Evolutionary conservation across 305 asterid genomes (phyloP).

Genomic region (Fraxinus baroniana): DNA sequence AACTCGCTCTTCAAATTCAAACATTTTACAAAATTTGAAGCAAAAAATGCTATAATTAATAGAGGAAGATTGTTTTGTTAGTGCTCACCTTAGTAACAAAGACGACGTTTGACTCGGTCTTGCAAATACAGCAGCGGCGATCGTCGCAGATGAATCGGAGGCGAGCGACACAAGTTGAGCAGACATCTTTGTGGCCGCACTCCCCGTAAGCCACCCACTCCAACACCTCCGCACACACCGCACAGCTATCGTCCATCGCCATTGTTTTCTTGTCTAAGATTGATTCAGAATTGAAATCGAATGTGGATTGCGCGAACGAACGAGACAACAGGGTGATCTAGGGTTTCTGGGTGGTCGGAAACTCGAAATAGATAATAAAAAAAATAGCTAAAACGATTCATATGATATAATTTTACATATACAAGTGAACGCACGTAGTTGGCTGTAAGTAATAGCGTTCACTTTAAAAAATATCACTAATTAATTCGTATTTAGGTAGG

Average conservation of each 20-base stretch:
- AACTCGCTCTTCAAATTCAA: slow-evolving; percentile 6
- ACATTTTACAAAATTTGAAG: neutral
- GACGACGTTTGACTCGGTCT: slow-evolving; percentile 62
- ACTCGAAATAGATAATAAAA: neutral
- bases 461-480: no score
- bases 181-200: slow-evolving; percentile 96
- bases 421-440: no score
- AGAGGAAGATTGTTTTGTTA: neutral
- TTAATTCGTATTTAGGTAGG: no score
- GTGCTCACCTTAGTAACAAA: slow-evolving; percentile 79
- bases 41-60: neutral
- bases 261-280: neutral
- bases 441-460: no score
- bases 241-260: slow-evolving; percentile 93
- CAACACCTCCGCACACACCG: slow-evolving; percentile 91
- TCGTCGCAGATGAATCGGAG: slow-evolving; percentile 96
- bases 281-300: slow-evolving; percentile 21
- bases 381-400: neutral
- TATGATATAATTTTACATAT: no score
- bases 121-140: slow-evolving; percentile 96
- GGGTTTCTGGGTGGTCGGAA: slow-evolving; percentile 18
- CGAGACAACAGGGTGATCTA: slow-evolving; percentile 21
- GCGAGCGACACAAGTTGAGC: slow-evolving; percentile 98
- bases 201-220: slow-evolving; percentile 98
- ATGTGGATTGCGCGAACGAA: neutral